phyloP scores from a whole-genome alignment of 2,329 filamentous ascomycete genomes.

The Cercospora canescens region DNA sequence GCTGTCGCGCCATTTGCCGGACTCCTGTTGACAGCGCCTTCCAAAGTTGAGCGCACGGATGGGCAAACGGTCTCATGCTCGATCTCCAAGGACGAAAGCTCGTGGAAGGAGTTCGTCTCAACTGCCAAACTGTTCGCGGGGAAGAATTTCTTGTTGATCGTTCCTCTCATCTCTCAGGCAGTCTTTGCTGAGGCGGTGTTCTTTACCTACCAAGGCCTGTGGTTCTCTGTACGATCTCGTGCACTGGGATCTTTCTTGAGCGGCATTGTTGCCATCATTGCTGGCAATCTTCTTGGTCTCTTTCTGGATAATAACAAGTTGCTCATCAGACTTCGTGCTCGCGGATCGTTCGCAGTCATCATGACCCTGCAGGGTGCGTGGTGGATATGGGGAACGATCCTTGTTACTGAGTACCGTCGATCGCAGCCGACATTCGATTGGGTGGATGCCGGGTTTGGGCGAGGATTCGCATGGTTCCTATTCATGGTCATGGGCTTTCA shows the following conservation, averaged over 20 bases:
- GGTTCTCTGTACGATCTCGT: slow-evolving; percentile 69
- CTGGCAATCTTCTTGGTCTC: slow-evolving; percentile 65
- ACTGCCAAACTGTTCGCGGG: slow-evolving; percentile 61
- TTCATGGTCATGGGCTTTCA: slow-evolving; percentile 69
- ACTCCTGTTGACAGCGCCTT: slow-evolving; percentile 61
- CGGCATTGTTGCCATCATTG: slow-evolving; percentile 64
- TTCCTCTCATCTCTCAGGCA: slow-evolving; percentile 69
- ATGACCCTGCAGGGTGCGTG: slow-evolving; percentile 64
- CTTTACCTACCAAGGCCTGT: slow-evolving; percentile 62
- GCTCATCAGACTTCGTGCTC: slow-evolving; percentile 55
- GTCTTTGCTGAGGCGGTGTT: slow-evolving; percentile 72
- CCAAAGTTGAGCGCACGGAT: slow-evolving; percentile 64
- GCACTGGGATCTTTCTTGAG: slow-evolving; percentile 71
- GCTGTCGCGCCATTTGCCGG: slow-evolving; percentile 65
- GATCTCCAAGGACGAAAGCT: slow-evolving; percentile 53
- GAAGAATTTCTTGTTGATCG: slow-evolving; percentile 62
- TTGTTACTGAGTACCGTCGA: slow-evolving; percentile 61
- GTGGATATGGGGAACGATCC: slow-evolving; percentile 71
- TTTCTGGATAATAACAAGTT: slow-evolving; percentile 62
- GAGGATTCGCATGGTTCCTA: slow-evolving; percentile 66
- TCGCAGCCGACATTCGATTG: slow-evolving; percentile 67
- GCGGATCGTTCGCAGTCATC: slow-evolving; percentile 57
- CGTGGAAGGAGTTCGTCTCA: slow-evolving; percentile 60
- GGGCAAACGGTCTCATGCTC: slow-evolving; percentile 61
- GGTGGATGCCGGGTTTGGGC: slow-evolving; percentile 62